Conservation (phyloP, 805 yeast species). For the Maudiozyma barnettii region DNA sequence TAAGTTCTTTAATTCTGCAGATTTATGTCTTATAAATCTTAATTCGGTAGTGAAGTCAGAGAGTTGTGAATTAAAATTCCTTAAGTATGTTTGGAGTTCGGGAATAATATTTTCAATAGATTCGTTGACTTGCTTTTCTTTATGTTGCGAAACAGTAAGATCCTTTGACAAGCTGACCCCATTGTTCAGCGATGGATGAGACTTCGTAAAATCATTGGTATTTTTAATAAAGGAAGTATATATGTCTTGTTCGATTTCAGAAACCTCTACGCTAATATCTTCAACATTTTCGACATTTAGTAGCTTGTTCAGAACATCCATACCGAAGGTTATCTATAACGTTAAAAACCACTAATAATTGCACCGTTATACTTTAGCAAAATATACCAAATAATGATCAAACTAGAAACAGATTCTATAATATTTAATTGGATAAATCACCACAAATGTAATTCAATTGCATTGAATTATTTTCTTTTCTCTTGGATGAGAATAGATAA, state of each 20-base stretch:
- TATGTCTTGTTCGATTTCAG: background rate
- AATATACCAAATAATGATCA: too few relatives aligned
- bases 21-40: slow-evolving; percentile 48
- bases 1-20: slow-evolving; percentile 39
- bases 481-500: too few relatives aligned
- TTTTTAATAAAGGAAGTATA: slow-evolving; percentile 2
- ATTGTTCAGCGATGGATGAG: slow-evolving; percentile 4
- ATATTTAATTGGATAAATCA: too few relatives aligned
- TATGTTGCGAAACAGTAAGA: slow-evolving; percentile 12
- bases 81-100: slow-evolving; percentile 46
- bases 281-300: background rate
- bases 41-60: slow-evolving; percentile 48
- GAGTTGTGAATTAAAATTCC: slow-evolving; percentile 49
- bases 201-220: slow-evolving; percentile 1
- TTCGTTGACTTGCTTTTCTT: slow-evolving; percentile 11
- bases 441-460: too few relatives aligned
- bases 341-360: too few relatives aligned
- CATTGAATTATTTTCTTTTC: too few relatives aligned
- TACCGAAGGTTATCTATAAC: too few relatives aligned
- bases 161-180: slow-evolving; percentile 10
- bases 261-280: background rate
- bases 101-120: slow-evolving; percentile 25
- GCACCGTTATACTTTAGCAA: too few relatives aligned
- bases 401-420: too few relatives aligned
- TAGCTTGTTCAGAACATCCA: background rate